Evolutionary conservation across 352 stramenopile species (phyloP).

Genomic region (Aphanomyces euteiches): DNA sequence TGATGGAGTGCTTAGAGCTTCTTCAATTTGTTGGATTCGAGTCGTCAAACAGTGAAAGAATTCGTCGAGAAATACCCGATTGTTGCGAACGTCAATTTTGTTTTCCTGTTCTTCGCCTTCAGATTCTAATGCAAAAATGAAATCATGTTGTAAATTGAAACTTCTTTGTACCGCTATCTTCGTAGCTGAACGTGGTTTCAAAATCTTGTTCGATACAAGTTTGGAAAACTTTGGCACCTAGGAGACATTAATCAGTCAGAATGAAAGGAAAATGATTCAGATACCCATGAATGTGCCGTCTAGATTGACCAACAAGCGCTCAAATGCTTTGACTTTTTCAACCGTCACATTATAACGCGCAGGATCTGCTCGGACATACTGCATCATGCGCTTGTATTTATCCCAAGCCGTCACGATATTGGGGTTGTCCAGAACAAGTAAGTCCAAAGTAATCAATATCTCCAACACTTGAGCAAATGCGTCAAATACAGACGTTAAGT

Average conservation of each 20-base stretch:
- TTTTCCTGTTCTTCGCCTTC: constrained; percentile 53
- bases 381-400: constrained; percentile 90
- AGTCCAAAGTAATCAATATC: constrained; percentile 83
- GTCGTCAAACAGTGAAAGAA: constrained; percentile 82
- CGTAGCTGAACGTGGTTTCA: constrained; percentile 65
- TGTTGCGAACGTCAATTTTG: constrained; percentile 76
- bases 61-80: constrained; percentile 81
- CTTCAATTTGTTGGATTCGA: constrained; percentile 56
- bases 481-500: constrained; percentile 77
- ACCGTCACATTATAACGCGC: constrained; percentile 77
- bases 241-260: neutral
- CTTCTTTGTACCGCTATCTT: constrained; percentile 30
- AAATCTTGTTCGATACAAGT: constrained; percentile 88
- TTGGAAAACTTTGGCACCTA: constrained; percentile 60
- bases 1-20: constrained; percentile 70
- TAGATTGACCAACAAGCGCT: constrained; percentile 78
- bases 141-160: neutral
- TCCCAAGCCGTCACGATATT: constrained; percentile 83
- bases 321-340: constrained; percentile 81
- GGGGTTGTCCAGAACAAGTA: constrained; percentile 85
- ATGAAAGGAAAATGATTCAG: constrained; percentile 21
- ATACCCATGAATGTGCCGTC: constrained; percentile 87
- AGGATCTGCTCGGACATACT: constrained; percentile 81
- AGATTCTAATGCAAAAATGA: constrained; percentile 38
- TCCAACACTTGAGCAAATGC: constrained; percentile 71